A percentile compares a stretch with the other conserved stretches of the same genome.
phyloP scores from a whole-genome alignment of 2,329 filamentous ascomycete genomes.

The Epicoccum sorghinum region DNA sequence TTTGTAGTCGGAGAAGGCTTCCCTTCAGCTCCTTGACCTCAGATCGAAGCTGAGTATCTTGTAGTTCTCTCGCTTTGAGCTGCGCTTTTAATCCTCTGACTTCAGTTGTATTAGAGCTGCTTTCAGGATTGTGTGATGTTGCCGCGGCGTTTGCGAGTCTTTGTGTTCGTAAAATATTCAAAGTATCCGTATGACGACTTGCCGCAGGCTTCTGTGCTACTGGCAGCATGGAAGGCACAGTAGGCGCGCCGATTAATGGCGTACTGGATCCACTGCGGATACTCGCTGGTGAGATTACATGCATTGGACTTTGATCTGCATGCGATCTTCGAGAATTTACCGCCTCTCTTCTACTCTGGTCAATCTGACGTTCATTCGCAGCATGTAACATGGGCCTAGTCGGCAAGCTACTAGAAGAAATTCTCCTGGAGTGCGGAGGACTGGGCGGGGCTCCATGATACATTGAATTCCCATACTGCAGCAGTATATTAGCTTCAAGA shows the following conservation, averaged over 20 bases:
- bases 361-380: slow-evolving; percentile 14
- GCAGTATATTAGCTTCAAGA: not conserved
- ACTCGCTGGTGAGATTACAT: slow-evolving; percentile 15
- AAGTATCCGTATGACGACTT: not conserved
- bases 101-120: not conserved
- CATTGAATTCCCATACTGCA: slow-evolving; percentile 18
- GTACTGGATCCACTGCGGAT: slow-evolving; percentile 27
- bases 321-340: no score
- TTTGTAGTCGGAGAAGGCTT: not conserved
- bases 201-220: not conserved
- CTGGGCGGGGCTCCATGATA: not conserved
- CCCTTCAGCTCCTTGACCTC: not conserved
- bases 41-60: not conserved
- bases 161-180: not conserved
- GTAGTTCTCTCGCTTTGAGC: not conserved
- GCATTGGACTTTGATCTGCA: not conserved
- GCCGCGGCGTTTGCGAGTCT: not conserved
- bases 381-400: slow-evolving; percentile 4
- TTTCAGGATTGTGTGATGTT: not conserved
- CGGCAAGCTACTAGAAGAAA: slow-evolving; percentile 14
- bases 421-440: slow-evolving; percentile 18
- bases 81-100: not conserved
- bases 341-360: slow-evolving; percentile 13
- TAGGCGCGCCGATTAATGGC: slow-evolving; percentile 26
- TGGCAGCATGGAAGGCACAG: slow-evolving; percentile 31